A percentile compares a stretch with the other conserved stretches of the same genome.
phyloP scores from a whole-genome alignment of 2,329 filamentous ascomycete genomes.

The Colletotrichum nymphaeae region DNA sequence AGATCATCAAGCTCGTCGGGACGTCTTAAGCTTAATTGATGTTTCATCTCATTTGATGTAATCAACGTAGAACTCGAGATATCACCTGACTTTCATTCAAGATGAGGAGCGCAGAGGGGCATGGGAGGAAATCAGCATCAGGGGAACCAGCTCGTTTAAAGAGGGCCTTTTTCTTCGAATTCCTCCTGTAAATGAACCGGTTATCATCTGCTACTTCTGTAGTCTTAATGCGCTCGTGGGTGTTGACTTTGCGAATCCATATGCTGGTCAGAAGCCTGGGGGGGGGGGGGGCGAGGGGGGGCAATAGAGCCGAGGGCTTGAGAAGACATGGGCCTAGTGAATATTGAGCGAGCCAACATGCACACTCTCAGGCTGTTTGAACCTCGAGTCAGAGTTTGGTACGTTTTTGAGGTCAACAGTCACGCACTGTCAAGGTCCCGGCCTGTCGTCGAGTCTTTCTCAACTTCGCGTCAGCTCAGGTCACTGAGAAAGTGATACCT shows the following conservation, averaged over 20 bases:
- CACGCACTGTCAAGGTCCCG: too few species aligned
- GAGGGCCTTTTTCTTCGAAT: neutral
- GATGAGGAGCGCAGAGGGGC: neutral
- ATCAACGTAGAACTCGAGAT: accelerated
- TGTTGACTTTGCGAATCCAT: too few species aligned
- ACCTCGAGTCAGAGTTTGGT: too few species aligned
- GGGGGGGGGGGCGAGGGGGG: too few species aligned
- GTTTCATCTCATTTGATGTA: neutral
- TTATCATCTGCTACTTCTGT: neutral
- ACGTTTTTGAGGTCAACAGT: too few species aligned
- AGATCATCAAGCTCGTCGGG: neutral
- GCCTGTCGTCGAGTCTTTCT: neutral
- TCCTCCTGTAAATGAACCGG: accelerated
- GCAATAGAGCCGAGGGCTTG: too few species aligned
- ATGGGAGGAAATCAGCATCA: neutral
- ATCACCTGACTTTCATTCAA: neutral
- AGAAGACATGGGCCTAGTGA: too few species aligned
- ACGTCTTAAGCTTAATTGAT: too few species aligned
- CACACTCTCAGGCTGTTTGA: too few species aligned
- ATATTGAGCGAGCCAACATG: too few species aligned
- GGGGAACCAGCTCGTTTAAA: neutral
- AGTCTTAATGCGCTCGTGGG: neutral
- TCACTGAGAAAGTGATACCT: neutral
- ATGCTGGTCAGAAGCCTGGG: too few species aligned
- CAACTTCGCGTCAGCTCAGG: too few species aligned